A percentile compares a stretch with the other conserved stretches of the same genome.
These are phyloP conservation scores for Colletotrichum costaricense DNA, from an alignment of 2,329 filamentous ascomycete genomes.

Conservation along the genomic window DNA sequence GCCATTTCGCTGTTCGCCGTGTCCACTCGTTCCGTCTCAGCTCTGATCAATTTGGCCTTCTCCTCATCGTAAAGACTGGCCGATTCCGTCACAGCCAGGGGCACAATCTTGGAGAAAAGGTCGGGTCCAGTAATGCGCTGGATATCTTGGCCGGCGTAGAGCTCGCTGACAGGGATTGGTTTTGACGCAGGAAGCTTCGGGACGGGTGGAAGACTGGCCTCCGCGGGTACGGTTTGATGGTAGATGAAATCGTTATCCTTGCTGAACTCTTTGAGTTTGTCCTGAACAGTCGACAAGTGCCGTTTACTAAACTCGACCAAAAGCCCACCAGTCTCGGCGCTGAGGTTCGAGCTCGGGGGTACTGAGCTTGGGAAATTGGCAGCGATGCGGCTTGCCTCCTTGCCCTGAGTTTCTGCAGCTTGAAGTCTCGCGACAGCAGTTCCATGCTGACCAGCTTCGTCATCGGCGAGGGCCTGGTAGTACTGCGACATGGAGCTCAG, in stretches of 20 bases:
- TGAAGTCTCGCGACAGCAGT: slow-evolving; percentile 85
- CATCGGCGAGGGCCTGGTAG: slow-evolving; percentile 91
- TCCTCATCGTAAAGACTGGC: slow-evolving; percentile 98
- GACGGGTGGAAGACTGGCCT: slow-evolving; percentile 83
- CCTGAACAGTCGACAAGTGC: slow-evolving; percentile 83
- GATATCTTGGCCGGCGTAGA: slow-evolving; percentile 97
- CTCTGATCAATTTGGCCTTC: slow-evolving; percentile 93
- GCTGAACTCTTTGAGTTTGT: slow-evolving; percentile 78
- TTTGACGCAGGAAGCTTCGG: slow-evolving; percentile 95
- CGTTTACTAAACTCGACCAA: slow-evolving; percentile 87
- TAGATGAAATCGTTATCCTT: slow-evolving; percentile 99
- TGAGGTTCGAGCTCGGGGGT: slow-evolving; percentile 84
- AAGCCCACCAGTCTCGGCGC: slow-evolving; percentile 79
- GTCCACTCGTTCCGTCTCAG: slow-evolving; percentile 93
- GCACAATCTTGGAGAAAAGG: slow-evolving; percentile 96
- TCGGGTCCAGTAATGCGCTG: slow-evolving; percentile 97
- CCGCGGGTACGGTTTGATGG: slow-evolving; percentile 89
- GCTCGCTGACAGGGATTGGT: slow-evolving; percentile 94
- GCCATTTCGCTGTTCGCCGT: slow-evolving; percentile 96
- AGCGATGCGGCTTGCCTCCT: slow-evolving; percentile 81
- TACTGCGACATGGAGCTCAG: slow-evolving; percentile 91
- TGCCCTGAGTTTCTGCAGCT: slow-evolving; percentile 80
- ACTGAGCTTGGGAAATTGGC: slow-evolving; percentile 84
- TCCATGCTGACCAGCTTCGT: slow-evolving; percentile 89
- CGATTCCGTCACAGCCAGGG: slow-evolving; percentile 94